phyloP scores from a whole-genome alignment of 768 basidiomycete species.

The Termitomyces sp. region DNA sequence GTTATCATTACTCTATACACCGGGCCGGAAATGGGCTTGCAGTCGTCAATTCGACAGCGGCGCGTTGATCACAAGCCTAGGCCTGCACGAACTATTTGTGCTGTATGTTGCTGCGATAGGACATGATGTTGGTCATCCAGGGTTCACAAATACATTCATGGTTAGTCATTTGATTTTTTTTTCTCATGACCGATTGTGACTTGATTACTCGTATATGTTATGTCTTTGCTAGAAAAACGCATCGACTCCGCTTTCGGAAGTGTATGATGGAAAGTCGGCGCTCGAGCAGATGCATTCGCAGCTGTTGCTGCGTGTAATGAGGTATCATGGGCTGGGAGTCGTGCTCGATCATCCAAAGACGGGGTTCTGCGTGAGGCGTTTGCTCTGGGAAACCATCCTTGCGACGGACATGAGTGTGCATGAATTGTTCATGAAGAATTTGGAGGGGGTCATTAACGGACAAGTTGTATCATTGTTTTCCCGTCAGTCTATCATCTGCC shows the following conservation, averaged over 20 bases:
- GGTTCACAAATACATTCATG: constrained; percentile 92
- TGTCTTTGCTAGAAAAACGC: constrained; percentile 82
- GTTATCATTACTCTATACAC: constrained; percentile 57
- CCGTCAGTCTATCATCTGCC: constrained; percentile 74
- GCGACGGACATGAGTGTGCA: constrained; percentile 97
- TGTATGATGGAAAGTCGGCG: constrained; percentile 88
- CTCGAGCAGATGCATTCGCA: constrained; percentile 92
- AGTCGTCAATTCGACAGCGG: constrained; percentile 34
- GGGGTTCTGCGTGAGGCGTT: constrained; percentile 57
- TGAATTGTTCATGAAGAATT: constrained; percentile 72
- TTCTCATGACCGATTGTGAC: constrained; percentile 1
- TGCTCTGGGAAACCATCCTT: constrained; percentile 79
- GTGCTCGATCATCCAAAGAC: constrained; percentile 55
- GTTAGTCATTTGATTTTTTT: constrained; percentile 39
- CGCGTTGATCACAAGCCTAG: constrained; percentile 42
- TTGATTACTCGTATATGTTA: not conserved
- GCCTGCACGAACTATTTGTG: constrained; percentile 75
- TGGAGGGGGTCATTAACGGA: constrained; percentile 48
- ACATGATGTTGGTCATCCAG: constrained; percentile 97
- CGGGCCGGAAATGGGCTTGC: constrained; percentile 42
- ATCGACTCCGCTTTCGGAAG: constrained; percentile 77
- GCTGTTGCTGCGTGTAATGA: constrained; percentile 76
- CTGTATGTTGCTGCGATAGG: constrained; percentile 92
- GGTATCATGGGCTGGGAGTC: constrained; percentile 70
- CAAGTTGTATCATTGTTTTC: constrained; percentile 35